A percentile compares a stretch with the other conserved stretches of the same genome.
Conservation (phyloP, 139 green algal species). For the Chlorella sp. region DNA sequence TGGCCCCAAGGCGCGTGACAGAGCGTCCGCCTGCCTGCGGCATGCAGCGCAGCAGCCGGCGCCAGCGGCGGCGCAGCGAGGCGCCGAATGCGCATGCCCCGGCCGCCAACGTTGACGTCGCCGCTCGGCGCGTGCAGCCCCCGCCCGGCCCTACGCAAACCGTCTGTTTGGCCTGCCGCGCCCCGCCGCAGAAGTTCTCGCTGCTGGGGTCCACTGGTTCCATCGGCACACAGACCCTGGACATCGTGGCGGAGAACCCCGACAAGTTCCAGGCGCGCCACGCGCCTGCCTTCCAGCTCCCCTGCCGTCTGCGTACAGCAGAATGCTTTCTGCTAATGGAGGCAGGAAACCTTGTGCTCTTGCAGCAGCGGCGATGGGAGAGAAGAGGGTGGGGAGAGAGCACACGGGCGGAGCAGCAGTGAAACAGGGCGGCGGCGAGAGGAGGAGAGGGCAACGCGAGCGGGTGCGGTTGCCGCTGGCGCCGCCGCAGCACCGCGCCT, state of each 20-base stretch:
- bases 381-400: too few relatives aligned
- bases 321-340: too few relatives aligned
- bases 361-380: too few relatives aligned
- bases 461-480: too few relatives aligned
- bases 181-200: slow-evolving; percentile 86
- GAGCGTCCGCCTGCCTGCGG: not conserved
- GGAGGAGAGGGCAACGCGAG: too few relatives aligned
- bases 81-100: not conserved
- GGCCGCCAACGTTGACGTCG: not conserved
- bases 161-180: not conserved
- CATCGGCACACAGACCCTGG: slow-evolving; percentile 98
- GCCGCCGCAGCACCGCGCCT: too few relatives aligned
- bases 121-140: not conserved
- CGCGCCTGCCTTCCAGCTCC: too few relatives aligned
- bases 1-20: slow-evolving; percentile 41
- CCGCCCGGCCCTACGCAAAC: not conserved
- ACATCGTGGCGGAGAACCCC: slow-evolving; percentile 95
- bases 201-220: slow-evolving; percentile 93
- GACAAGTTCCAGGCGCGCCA: slow-evolving; percentile 94
- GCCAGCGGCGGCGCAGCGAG: not conserved
- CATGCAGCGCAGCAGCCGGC: not conserved
- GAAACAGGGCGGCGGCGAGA: too few relatives aligned
- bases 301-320: too few relatives aligned
- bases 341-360: too few relatives aligned
- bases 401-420: too few relatives aligned